Evolutionary conservation across 2,329 filamentous ascomycete genomes (phyloP), one percentile per base, ranked within the genome.

Genomic region (Fusarium secorum): DNA sequence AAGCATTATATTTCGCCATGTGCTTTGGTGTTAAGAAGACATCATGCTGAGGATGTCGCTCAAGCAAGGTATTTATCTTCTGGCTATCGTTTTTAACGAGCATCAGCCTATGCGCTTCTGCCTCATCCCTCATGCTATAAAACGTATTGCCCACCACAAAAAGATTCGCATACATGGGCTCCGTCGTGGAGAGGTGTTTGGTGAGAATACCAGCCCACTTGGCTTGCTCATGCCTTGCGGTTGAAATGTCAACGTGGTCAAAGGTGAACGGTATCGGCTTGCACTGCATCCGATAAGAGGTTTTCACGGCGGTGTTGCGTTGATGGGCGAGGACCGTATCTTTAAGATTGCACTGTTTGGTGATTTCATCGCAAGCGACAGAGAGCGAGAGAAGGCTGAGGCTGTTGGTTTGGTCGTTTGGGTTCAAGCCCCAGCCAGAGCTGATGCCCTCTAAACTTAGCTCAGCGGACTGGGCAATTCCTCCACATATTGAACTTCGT

Each of bases 161-260:
- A 3, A 55, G 26, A 2, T 33, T 55, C 0, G 52, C 52, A 33
- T 30, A 55, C 28, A 55, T 33, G 0, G 52, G 28, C 8, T 55
- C 28, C 1, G 20, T 14, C 0, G 36, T 33, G 4, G 20, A 33
- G 2, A 10, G 4, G n/a, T 32, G 20, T 2, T 32, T 1, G 4
- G 2, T 7, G 3, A 42, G 28, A 22, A 54, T 41, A 4, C 6
- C n/a, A 5, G 26, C 10, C 52, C 28, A 54, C 9, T 54, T 42
- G 3, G 5, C 4, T 14, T 24, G 2, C 32, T 54, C 20, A 3
- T 18, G 5, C 4, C 7, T 15, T 3, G 52, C 38, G 2, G 52
- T 54, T 2, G 52, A 55, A 17, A 42, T 11, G 10, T 42, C 36
- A 9, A 55, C 42, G 17, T 55, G 36, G 7, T 41, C 32, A 17